Evolutionary conservation across 371 early-diverging fungal genomes (phyloP), one percentile per base, ranked within the genome.

Genomic region (Batrachochytrium dendrobatidis): DNA sequence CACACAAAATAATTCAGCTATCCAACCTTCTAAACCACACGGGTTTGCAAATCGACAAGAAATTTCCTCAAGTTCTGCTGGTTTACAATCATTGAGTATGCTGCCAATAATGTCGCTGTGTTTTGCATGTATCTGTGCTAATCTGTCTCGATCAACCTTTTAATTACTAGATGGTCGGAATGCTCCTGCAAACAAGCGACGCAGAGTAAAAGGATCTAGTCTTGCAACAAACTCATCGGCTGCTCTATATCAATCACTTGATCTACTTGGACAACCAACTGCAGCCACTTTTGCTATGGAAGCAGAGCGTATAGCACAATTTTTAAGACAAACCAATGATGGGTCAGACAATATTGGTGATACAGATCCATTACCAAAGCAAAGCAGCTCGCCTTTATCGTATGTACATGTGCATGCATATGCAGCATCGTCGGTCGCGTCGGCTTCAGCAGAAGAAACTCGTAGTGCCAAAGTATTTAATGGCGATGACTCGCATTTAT

Each of bases 141-240:
- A 12, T 12, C 15, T 39, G 39, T 12, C 12, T 39, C 39, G 39
- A n/a, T n/a, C n/a, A n/a, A n/a, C n/a, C n/a, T n/a, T n/a, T n/a
- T n/a, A n/a, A n/a, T n/a, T n/a, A 39, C 15, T n/a, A n/a, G 39
- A n/a, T n/a, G 15, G 39, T 39, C 5, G 46, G 20, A 12, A 12
- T 55, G 67, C 60, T 29, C 90, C 91, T 0, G 70, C 84, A 0
- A 84, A 82, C 55, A 91, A 92, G 64, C 76, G 94, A 31, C 68
- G 94, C 58, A 75, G 94, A 6, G 81, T 86, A 3, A 75, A 93
- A 33, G 92, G 92, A 4, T 87, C 83, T 10, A 72, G 82, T 3
- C 63, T 60, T 17, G 68, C 76, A 35, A 70, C 64, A 8, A 55
- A 6, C n/a, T 4, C 51, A 51, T 51, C 51, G 3, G 24, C 8